Base-by-base conservation (phyloP, 2,329 filamentous ascomycete species). In the Penicillium sp. region DNA sequence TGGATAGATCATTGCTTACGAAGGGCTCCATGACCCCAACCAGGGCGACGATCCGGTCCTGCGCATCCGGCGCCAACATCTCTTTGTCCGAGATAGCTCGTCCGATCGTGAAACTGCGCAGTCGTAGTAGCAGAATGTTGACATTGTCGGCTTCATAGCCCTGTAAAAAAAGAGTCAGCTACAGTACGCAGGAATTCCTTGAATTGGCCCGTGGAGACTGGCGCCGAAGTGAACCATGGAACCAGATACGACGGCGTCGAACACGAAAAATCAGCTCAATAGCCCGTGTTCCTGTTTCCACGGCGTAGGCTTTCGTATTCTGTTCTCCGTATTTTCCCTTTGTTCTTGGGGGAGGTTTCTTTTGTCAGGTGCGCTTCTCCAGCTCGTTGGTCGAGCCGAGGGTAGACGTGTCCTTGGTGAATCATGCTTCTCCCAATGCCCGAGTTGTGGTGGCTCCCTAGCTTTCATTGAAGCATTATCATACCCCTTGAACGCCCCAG, bases 91-190 rank as follows among this genome's bases (percentile, higher is more conserved):
- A 65, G 28, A 95, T 69, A 62, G 81, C 81, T 49, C 76, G 82
- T 29, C 81, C 77, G 18, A 94, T 69, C 0, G 86, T 90, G 65
- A 86, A 95, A 66, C 84, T 93, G 50, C 83, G 79, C 61, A 96
- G 75, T 58, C 89, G 86, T 45, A 95, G 75, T 42, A 96, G 76
- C 45, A 84, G 81, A 60, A 95, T 89, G 57, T 95, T 86, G 34
- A 79, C 74, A 63, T 95, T 87, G 47, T 87, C 82, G 16, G 78
- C 77, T 36, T 80, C 74, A 63, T 86, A 95, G 38, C 86, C 88
- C 85, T 91, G 62, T 48, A 57, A 26, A 39, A 26, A 39, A 38
- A 36, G 24, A 28, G 10, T 18, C 13, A 37, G 20, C 10, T 3
- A 20, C 18, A 3, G 18, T 20, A 20, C 18, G 18, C 4, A 20